Evolutionary conservation across 2,329 filamentous ascomycete genomes (phyloP), one percentile per base, ranked within the genome.

Genomic region (Talaromyces sp.): DNA sequence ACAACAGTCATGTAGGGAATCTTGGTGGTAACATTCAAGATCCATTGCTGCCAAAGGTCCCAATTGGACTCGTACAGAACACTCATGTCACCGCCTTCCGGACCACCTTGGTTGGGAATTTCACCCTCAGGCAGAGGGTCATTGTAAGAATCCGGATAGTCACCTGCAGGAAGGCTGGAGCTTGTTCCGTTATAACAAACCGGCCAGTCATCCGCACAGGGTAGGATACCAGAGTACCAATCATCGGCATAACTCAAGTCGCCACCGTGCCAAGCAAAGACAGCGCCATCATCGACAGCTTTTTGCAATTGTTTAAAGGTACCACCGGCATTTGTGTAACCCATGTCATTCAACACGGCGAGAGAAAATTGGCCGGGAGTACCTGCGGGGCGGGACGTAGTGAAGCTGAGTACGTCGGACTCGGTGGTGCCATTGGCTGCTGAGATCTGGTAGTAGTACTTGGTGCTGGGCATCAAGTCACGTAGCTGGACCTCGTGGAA

Each of bases 41-140:
- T 75, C 80, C 81, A 83, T 70, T 84, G 80, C 70, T 84, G 82
- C 81, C 82, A 84, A 5, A 83, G 74, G 71, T 84, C 81, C 81
- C 81, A 83, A 68, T 84, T 84, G 27, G 77, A 79, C 71, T 84
- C 82, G 70, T 84, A 84, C 15, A 84, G 68, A 0, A 80, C 78
- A 58, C 75, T 81, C 77, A 83, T 81, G 65, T 84, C 82, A 61
- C 82, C 82, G 60, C 82, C 82, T 2, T 74, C 72, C 10, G 82
- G 79, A 34, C 80, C 73, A 60, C 82, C 82, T 68, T 84, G 81
- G 70, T 80, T 78, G 15, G 82, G 65, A 0, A 77, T 69, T 67
- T 83, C 81, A 22, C 81, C 82, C 5, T 68, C 74, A 2, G 82
- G 82, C 0, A 84, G 72, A 27, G 82, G 81, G n/a, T 68, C 72